Percentiles rank a stretch among this genome's conserved stretches.
Evolutionary conservation across 2,329 filamentous ascomycete genomes (phyloP).

Genomic region (Fusarium floridanum): DNA sequence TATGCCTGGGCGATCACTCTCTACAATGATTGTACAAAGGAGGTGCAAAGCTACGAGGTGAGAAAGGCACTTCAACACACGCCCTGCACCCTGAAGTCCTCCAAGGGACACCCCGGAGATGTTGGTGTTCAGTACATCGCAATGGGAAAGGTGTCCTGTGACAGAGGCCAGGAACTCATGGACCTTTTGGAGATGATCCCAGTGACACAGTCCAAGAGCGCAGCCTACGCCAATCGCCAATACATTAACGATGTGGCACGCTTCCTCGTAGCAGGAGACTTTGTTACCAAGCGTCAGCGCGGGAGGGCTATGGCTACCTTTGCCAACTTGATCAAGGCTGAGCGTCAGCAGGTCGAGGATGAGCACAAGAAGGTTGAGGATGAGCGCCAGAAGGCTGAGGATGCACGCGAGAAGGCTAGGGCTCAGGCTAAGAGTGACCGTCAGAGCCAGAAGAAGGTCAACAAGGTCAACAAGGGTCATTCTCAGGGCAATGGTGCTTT

Average conservation of each 20-base stretch:
- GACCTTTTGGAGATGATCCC: neutral
- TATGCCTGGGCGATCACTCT: neutral
- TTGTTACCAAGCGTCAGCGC: neutral
- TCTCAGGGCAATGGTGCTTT: neutral
- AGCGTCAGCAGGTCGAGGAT: neutral
- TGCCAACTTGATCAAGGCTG: neutral
- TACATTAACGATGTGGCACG: neutral
- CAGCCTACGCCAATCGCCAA: neutral
- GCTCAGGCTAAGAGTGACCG: neutral
- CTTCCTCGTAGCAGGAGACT: neutral
- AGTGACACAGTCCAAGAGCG: neutral
- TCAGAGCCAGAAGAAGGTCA: neutral
- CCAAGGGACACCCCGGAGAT: neutral
- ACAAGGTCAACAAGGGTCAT: neutral
- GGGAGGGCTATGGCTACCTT: neutral
- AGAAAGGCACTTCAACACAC: neutral
- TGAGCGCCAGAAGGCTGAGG: neutral
- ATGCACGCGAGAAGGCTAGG: neutral
- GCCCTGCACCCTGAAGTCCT: neutral
- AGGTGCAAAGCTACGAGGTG: neutral
- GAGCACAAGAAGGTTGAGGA: neutral
- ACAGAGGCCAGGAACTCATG: neutral
- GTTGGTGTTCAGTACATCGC: neutral
- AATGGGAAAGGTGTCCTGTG: neutral
- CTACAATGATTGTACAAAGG: accelerated